Evolutionary conservation across 495 filamentous ascomycete species (phyloP).

Genomic region (Daldinia loculata): DNA sequence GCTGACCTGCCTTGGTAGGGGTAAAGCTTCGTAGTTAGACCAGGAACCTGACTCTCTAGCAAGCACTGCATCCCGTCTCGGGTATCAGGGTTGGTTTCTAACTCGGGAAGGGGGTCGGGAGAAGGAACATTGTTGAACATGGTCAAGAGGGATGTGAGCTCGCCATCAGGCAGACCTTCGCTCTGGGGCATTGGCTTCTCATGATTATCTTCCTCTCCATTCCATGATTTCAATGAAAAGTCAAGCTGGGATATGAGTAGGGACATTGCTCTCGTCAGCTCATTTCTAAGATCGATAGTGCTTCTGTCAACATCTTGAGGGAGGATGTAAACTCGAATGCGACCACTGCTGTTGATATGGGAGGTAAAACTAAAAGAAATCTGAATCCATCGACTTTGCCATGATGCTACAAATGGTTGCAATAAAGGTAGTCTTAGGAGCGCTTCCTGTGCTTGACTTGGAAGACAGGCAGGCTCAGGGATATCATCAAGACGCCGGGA

Average conservation of each 20-base stretch:
- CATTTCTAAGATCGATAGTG: slow-evolving; percentile 52
- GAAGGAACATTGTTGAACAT: slow-evolving; percentile 87
- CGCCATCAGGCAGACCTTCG: slow-evolving; percentile 16
- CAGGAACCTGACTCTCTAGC: slow-evolving; percentile 62
- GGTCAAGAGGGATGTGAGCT: slow-evolving; percentile 74
- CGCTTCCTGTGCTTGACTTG: slow-evolving; percentile 39
- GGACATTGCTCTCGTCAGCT: slow-evolving; percentile 54
- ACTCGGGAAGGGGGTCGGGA: slow-evolving; percentile 66
- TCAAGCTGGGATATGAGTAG: slow-evolving; percentile 66
- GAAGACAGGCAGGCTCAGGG: slow-evolving; percentile 21
- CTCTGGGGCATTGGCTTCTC: not conserved
- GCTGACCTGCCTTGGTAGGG: slow-evolving; percentile 84
- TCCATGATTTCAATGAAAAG: slow-evolving; percentile 64
- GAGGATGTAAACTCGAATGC: slow-evolving; percentile 70
- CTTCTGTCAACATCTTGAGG: slow-evolving; percentile 70
- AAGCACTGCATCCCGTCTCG: slow-evolving; percentile 70
- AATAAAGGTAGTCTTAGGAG: slow-evolving; percentile 46
- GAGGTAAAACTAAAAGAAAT: slow-evolving; percentile 45
- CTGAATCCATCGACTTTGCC: slow-evolving; percentile 53
- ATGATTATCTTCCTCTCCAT: slow-evolving; percentile 46
- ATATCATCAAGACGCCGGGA: slow-evolving; percentile 19
- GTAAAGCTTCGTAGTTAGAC: slow-evolving; percentile 75
- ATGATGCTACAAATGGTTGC: slow-evolving; percentile 38
- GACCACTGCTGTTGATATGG: slow-evolving; percentile 31
- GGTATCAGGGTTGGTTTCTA: slow-evolving; percentile 63